phyloP scores from a whole-genome alignment of 441 rosid species.

The Populus hybrid region DNA sequence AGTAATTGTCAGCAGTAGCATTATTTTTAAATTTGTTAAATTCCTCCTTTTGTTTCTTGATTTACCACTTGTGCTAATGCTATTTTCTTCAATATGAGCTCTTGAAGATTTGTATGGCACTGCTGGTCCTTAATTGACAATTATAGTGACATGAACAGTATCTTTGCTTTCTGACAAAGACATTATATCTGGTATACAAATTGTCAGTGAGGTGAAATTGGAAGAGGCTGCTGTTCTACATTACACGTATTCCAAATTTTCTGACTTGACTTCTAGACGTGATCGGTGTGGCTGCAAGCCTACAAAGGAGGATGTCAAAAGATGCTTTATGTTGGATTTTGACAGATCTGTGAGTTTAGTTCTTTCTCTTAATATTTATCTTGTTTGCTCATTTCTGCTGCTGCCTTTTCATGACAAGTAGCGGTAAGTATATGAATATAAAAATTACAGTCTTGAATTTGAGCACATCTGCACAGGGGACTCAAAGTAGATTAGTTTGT shows the following conservation, averaged over 20 bases:
- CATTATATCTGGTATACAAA: background rate
- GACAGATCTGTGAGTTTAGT: slow-evolving; percentile 77
- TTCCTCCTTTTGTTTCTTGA: background rate
- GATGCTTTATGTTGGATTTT: slow-evolving; percentile 94
- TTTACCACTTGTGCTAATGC: background rate
- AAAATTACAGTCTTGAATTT: background rate
- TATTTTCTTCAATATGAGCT: background rate
- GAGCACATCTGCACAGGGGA: background rate
- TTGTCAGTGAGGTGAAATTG: slow-evolving; percentile 56
- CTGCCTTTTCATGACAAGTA: background rate
- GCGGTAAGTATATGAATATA: background rate
- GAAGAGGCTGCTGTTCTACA: slow-evolving; percentile 88
- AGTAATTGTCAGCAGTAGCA: background rate
- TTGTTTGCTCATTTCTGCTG: background rate
- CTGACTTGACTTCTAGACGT: slow-evolving; percentile 94
- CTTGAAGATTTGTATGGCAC: background rate
- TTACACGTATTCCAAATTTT: slow-evolving; percentile 79
- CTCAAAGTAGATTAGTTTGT: background rate
- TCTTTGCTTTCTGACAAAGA: background rate
- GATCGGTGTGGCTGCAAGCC: slow-evolving; percentile 98
- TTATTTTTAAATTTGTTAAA: background rate
- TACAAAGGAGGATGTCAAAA: slow-evolving; percentile 80
- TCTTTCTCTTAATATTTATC: background rate
- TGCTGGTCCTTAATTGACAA: background rate
- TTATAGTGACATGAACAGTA: background rate